Evolutionary conservation across 306 rosid genomes (phyloP), one percentile per base, ranked within the genome.

Genomic region (Vigna mungo): DNA sequence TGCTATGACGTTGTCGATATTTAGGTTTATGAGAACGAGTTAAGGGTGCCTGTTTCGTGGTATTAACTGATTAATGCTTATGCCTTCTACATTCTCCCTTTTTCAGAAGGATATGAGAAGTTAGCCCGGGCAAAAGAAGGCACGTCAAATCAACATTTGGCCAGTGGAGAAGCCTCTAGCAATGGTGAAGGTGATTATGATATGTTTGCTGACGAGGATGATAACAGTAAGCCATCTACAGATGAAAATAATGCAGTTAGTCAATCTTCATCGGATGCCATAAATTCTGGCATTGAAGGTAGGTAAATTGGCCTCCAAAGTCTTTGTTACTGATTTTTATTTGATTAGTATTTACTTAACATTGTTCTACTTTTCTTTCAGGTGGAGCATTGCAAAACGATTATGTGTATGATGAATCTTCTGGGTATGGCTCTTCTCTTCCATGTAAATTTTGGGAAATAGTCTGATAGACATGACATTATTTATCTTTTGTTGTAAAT

Each of bases 41-140:
- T 36, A 53, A 30, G 52, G 39, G 20, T 34, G 51, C 13, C 62
- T 79, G 58, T 64, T 48, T 76, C 7, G 7, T 77, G 17, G 48
- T 59, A 48, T 67, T 14, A 81, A 53, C 66, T 53, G 6, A 59
- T 27, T 43, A 21, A 70, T 43, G 10, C 84, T 36, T 37, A 43
- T 61, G 44, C 37, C n/a, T 69, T 70, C 66, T 56, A 52, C 76
- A 11, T 27, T 82, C 37, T 70, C 18, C 58, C 51, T 78, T 53
- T 86, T 87, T 82, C 91, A 93, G 98, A 90, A 84, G 96, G 94
- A 88, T 93, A 93, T 81, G 96, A 90, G 82, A 89, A 55, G 58
- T 68, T 93, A 63, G 91, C 86, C 16, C 82, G 61, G 68, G 92
- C 84, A 76, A 89, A 80, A 85, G 87, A 78, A 68, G 91, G 89